These are phyloP conservation scores for Akanthomyces dipterigenus DNA, from an alignment of 2,329 filamentous ascomycete species.

Conservation along the genomic window DNA sequence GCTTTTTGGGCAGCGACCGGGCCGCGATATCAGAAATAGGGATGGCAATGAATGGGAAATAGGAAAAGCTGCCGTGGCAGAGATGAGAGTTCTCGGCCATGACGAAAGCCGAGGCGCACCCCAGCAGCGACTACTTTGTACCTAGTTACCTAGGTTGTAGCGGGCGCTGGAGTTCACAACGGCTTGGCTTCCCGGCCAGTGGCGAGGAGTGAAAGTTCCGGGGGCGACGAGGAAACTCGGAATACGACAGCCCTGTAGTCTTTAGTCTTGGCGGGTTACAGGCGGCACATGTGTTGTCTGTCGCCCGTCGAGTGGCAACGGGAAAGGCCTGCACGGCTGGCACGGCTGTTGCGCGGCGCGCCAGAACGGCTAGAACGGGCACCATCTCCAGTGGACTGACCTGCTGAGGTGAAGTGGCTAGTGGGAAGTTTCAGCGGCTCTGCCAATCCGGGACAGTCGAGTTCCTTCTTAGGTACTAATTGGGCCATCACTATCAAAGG, in stretches of 20 bases:
- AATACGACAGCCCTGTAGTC: not conserved
- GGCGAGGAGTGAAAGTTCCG: conserved; percentile 1
- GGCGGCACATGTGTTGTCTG: not conserved
- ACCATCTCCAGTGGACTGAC: not conserved
- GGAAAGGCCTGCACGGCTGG: not conserved
- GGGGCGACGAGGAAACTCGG: not conserved
- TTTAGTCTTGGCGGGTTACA: not conserved
- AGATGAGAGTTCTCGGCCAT: not conserved
- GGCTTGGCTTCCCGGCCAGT: not conserved
- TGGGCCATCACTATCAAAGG: no score
- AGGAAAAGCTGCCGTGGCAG: not conserved
- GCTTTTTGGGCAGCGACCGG: not conserved
- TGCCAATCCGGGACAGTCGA: not conserved
- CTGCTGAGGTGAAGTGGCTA: not conserved
- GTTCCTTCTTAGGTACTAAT: no score
- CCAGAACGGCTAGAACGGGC: not conserved
- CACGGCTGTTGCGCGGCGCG: not conserved
- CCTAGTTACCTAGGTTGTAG: not conserved
- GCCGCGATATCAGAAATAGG: not conserved
- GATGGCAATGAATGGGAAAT: not conserved
- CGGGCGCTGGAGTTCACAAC: no score
- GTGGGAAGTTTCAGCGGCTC: not conserved
- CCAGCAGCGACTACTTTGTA: no score
- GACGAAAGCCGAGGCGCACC: not conserved
- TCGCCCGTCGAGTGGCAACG: not conserved